Base-by-base conservation (phyloP, 441 rosid species). In the Aleurites moluccanus region DNA sequence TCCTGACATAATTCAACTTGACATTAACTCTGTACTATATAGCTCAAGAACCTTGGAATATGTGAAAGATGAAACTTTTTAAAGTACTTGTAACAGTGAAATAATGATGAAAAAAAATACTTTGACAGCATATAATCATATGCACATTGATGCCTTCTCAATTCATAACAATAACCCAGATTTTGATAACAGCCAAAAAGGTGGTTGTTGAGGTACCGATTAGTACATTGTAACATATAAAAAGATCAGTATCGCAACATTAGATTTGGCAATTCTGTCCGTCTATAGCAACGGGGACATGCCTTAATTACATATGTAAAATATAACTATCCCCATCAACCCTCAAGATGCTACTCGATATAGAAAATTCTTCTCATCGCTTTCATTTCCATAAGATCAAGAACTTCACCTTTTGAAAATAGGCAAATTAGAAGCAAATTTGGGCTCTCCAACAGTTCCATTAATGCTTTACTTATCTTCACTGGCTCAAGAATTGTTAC, bases 211-310 rank as follows among this genome's bases (percentile, higher is more conserved):
- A 15, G 16, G n/a, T 44, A 18, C 65, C 64, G 3, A 57, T 74
- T 69, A 40, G 30, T 23, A 64, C 35, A 72, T 28, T 59, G n/a
- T 40, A 50, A 21, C 28, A 49, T 15, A 2, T 44, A 38, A 18
- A 28, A 66, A 64, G 40, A 60, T 68, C 38, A 49, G 72, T 9
- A 52, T 53, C n/a, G 9, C 57, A 73, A n/a, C 10, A 53, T 63
- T 18, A 21, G 65, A 71, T 44, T 45, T 59, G 44, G 49, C 44
- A 57, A 52, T 25, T 15, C n/a, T 27, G 47, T 44, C 55, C 59
- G 27, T 33, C 53, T 23, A 28, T 38, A 55, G 28, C 23, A 10
- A 3, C 16, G 10, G 10, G 27, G 56, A 27, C 50, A 33, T 33
- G 11, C 60, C 60, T n/a, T 61, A 6, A 44, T 28, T 61, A 73